Conservation (phyloP, 306 rosid species). For the Lathyrus aphaca region DNA sequence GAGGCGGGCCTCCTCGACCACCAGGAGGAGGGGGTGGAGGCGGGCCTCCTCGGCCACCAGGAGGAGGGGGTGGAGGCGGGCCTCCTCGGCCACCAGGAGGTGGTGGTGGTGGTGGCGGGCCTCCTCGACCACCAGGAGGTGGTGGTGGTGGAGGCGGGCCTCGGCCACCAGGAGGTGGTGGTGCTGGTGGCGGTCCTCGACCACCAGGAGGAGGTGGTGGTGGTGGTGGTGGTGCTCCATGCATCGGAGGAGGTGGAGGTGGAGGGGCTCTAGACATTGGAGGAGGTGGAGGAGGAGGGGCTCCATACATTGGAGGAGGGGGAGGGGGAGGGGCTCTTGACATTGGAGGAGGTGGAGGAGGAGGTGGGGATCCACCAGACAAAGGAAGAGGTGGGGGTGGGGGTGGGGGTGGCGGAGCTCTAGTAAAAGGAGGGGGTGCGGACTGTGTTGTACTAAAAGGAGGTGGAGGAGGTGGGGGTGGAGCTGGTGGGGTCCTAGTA, state of each 20-base stretch:
- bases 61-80: conserved; percentile 73
- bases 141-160: conserved; percentile 41
- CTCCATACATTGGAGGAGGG: neutral
- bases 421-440: conserved; percentile 24
- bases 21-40: conserved; percentile 48
- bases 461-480: conserved; percentile 57
- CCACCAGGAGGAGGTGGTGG: conserved; percentile 29
- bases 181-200: conserved; percentile 20
- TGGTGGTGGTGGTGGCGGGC: conserved; percentile 43
- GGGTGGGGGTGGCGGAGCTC: conserved; percentile 41
- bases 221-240: conserved; percentile 30
- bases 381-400: conserved; percentile 32
- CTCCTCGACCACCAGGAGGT: conserved; percentile 30
- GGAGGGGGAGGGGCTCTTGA: conserved; percentile 1
- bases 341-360: conserved; percentile 27
- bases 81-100: conserved; percentile 16
- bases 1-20: conserved; percentile 43
- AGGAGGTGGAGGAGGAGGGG: conserved; percentile 29
- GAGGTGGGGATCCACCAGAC: conserved; percentile 3
- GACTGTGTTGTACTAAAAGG: conserved; percentile 22
- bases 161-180: conserved; percentile 36
- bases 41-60: conserved; percentile 19
- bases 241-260: conserved; percentile 31
- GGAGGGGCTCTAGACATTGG: conserved; percentile 25
- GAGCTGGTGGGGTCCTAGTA: conserved; percentile 34